Conservation (phyloP, 768 basidiomycete genomes). For the Tephrocybe sp. region DNA sequence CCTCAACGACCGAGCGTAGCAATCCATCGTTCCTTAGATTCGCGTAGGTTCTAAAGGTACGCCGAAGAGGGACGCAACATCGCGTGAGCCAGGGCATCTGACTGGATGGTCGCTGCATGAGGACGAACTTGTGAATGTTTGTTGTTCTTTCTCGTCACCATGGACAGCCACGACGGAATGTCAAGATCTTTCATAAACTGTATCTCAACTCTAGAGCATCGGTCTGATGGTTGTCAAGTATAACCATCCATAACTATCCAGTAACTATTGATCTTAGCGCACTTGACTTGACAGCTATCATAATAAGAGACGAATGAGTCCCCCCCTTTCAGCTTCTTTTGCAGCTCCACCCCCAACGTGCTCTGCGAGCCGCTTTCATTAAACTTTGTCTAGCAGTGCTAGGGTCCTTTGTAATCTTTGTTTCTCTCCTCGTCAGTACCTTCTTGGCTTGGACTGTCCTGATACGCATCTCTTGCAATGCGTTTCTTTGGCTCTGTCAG, state of each 20-base stretch:
- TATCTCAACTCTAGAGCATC: no score
- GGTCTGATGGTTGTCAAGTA: neutral
- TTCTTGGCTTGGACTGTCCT: neutral
- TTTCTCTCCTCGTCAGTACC: neutral
- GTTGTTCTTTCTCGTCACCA: no score
- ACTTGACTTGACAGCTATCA: neutral
- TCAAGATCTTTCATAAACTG: no score
- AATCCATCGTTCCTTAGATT: slow-evolving; percentile 6
- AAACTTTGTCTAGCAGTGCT: slow-evolving; percentile 7
- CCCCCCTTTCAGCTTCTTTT: neutral
- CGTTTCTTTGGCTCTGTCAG: slow-evolving; percentile 1
- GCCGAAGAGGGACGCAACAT: slow-evolving; percentile 2
- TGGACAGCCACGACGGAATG: no score
- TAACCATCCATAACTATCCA: neutral
- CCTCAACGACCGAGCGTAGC: slow-evolving; percentile 36
- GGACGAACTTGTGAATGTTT: no score
- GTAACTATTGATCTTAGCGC: neutral
- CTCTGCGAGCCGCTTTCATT: slow-evolving; percentile 9
- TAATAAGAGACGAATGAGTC: neutral
- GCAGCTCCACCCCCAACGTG: slow-evolving; percentile 1
- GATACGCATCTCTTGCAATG: neutral
- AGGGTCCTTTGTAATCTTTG: neutral
- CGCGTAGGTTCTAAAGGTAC: slow-evolving; percentile 6
- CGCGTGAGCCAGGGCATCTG: neutral
- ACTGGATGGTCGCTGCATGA: slow-evolving; percentile 1